Base-by-base conservation (phyloP, 257 asterid species). In the Prunella vulgaris region DNA sequence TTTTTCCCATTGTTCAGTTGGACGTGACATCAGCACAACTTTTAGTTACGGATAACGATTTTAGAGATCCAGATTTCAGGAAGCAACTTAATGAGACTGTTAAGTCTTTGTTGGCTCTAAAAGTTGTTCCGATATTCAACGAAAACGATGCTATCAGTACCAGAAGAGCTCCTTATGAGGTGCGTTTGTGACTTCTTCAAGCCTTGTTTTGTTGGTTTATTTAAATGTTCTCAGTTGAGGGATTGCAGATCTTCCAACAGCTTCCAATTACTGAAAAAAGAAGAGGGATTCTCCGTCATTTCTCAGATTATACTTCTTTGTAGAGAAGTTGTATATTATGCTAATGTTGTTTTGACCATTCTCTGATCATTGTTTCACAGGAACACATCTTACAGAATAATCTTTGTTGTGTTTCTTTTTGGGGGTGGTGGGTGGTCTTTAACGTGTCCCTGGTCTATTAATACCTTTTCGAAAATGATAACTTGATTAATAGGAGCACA, bases 91-190 rank as follows among this genome's bases (percentile, higher is more conserved):
- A 67, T 37, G 89, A 86, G 66, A 88, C 96, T 14, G 97, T 90
- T 17, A 69, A 87, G 37, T 76, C 90, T 1, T 75, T 90, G 79
- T 21, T 90, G 59, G 75, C 87, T 60, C 76, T 86, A 54, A 85
- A 84, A 67, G 88, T 85, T 68, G 86, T 90, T 75, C 97, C 97
- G 21, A 87, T 90, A 61, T 90, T 90, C 63, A 90, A 90, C 30
- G 96, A 90, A 82, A 90, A 90, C 74, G 97, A 90, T 78, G 97
- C 97, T 27, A 80, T 90, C 78, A 90, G 97, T 76, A 85, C 96
- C 60, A 79, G 97, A 79, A 84, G 64, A 73, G 94, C 97, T 60
- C 97, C 97, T 35, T 90, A 63, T 66, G 90, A 85, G 89, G 95
- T 85, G 75, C 18, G 22, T 49, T 67, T 33, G 66, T 46, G 64